Evolutionary conservation across 2,329 filamentous ascomycete species (phyloP).

Genomic region (Penicillium corylophilum): DNA sequence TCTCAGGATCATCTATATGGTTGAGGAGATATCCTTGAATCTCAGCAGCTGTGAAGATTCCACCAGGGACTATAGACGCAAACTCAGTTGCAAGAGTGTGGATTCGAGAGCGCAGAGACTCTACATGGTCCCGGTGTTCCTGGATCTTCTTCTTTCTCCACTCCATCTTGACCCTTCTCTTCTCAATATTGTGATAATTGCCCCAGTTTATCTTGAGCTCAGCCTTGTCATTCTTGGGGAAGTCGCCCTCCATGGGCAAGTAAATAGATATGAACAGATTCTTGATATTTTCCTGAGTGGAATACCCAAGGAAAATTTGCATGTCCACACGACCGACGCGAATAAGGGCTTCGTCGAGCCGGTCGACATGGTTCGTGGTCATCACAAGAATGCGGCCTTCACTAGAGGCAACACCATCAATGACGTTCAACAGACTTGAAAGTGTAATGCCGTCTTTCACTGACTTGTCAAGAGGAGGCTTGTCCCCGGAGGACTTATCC

Average conservation of each 20-base stretch:
- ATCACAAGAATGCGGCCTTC: slow-evolving; percentile 72
- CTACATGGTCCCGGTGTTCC: neutral
- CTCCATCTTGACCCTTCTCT: neutral
- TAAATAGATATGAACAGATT: slow-evolving; percentile 45
- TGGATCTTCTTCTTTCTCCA: neutral
- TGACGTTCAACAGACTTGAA: slow-evolving; percentile 66
- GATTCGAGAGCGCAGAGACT: slow-evolving; percentile 22
- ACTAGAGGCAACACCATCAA: slow-evolving; percentile 68
- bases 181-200: slow-evolving; percentile 1
- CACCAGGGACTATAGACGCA: slow-evolving; percentile 30
- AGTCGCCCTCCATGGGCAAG: slow-evolving; percentile 31
- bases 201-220: neutral
- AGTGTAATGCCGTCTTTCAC: slow-evolving; percentile 56
- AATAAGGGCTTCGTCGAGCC: slow-evolving; percentile 63
- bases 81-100: slow-evolving; percentile 30
- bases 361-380: slow-evolving; percentile 68
- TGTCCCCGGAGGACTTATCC: neutral
- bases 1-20: slow-evolving; percentile 33
- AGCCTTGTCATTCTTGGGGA: slow-evolving; percentile 6
- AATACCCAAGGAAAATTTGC: slow-evolving; percentile 57
- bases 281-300: slow-evolving; percentile 35
- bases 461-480: neutral
- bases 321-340: slow-evolving; percentile 67
- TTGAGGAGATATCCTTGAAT: slow-evolving; percentile 43
- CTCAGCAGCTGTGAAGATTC: slow-evolving; percentile 41